Conservation (phyloP, 2,329 filamentous ascomycete species). For the Zopfia rhizophila region DNA sequence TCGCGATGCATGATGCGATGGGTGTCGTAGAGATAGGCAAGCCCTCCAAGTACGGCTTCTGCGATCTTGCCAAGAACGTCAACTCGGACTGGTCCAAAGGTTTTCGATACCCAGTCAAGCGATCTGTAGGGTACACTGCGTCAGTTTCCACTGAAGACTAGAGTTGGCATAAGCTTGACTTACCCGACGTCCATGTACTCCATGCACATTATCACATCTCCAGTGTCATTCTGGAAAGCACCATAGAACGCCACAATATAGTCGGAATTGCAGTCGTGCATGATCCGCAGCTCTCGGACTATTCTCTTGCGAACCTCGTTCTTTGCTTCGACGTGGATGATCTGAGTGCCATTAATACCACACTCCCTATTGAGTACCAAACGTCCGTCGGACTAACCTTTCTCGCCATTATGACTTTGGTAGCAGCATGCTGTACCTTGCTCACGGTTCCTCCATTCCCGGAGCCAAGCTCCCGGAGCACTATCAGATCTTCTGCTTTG, state of each 20-base stretch:
- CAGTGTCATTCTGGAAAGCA: conserved; percentile 94
- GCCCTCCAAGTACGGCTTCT: conserved; percentile 89
- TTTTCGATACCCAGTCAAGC: conserved; percentile 90
- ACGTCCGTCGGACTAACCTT: conserved; percentile 72
- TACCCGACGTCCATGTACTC: conserved; percentile 99
- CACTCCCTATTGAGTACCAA: not conserved
- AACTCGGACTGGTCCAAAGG: conserved; percentile 93
- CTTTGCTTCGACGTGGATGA: conserved; percentile 98
- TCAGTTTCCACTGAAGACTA: conserved; percentile 6
- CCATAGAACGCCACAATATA: conserved; percentile 99
- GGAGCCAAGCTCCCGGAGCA: conserved; percentile 92
- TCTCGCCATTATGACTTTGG: conserved; percentile 95
- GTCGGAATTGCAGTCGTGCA: conserved; percentile 96
- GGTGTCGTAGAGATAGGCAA: conserved; percentile 93
- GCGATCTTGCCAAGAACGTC: conserved; percentile 98
- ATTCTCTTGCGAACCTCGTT: conserved; percentile 97
- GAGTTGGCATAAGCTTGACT: conserved; percentile 50
- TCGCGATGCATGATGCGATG: conserved; percentile 99
- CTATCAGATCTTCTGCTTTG: conserved; percentile 88
- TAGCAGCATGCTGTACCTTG: conserved; percentile 95
- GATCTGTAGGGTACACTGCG: conserved; percentile 68
- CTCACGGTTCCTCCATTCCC: conserved; percentile 98
- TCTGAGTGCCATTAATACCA: conserved; percentile 61
- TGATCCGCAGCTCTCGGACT: conserved; percentile 95
- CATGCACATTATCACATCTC: conserved; percentile 99